Evolutionary conservation across 768 basidiomycete species (phyloP).

Genomic region (Tubosaeta sp.): DNA sequence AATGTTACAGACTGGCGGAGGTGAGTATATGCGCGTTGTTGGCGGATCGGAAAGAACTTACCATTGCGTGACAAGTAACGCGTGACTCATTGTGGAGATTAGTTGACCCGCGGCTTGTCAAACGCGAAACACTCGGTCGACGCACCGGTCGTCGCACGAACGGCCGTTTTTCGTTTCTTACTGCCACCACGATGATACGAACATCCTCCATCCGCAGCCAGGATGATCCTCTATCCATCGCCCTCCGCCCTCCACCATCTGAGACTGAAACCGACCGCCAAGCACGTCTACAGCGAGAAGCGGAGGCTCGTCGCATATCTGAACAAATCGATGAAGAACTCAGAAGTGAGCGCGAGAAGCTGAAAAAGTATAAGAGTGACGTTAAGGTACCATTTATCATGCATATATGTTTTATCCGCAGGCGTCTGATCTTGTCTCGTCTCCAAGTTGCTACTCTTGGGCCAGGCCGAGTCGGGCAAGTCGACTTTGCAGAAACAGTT

Average conservation of each 20-base stretch:
- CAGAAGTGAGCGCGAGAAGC: slow-evolving; percentile 59
- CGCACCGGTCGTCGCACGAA: not conserved
- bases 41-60: slow-evolving; percentile 21
- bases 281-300: slow-evolving; percentile 58
- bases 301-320: slow-evolving; percentile 70
- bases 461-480: slow-evolving; percentile 77
- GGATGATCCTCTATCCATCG: slow-evolving; percentile 71
- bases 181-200: slow-evolving; percentile 50
- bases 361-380: slow-evolving; percentile 64
- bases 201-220: slow-evolving; percentile 70
- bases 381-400: slow-evolving; percentile 52
- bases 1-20: slow-evolving; percentile 80
- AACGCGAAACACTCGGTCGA: not conserved
- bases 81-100: slow-evolving; percentile 12
- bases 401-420: not conserved
- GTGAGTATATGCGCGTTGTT: slow-evolving; percentile 20
- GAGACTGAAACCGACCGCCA: slow-evolving; percentile 67
- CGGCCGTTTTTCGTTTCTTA: slow-evolving; percentile 21
- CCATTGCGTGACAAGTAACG: slow-evolving; percentile 29
- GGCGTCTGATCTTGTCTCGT: slow-evolving; percentile 18
- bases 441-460: slow-evolving; percentile 62
- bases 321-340: slow-evolving; percentile 83
- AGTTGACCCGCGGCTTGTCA: not conserved
- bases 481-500: slow-evolving; percentile 76
- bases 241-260: slow-evolving; percentile 56